Evolutionary conservation across 129 eudicot genomes (phyloP).

Genomic region (Silybum marianum): DNA sequence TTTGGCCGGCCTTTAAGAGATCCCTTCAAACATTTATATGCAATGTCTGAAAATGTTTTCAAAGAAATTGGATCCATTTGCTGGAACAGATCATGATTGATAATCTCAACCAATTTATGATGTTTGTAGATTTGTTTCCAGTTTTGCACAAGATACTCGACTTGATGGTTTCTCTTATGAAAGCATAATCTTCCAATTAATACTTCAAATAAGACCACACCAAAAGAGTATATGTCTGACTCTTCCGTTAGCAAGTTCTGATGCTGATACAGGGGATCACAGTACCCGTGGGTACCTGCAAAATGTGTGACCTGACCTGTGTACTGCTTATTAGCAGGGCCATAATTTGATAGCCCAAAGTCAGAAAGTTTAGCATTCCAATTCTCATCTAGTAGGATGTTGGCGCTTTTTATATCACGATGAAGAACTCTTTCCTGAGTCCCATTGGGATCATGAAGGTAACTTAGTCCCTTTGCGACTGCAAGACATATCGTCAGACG

Average conservation of each 20-base stretch:
- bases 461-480: too few relatives aligned
- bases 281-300: neutral
- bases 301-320: neutral
- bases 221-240: constrained; percentile 2
- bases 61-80: neutral
- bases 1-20: neutral
- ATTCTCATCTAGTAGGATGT: constrained; percentile 20
- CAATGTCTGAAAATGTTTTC: neutral
- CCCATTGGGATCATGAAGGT: too few relatives aligned
- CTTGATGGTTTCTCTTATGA: too few relatives aligned
- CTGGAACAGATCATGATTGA: neutral
- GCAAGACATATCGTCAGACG: too few relatives aligned
- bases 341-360: constrained; percentile 7
- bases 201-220: neutral
- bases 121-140: neutral
- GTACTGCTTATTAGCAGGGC: constrained; percentile 4
- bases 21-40: neutral
- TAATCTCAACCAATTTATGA: neutral
- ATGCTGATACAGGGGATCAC: neutral
- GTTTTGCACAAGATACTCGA: too few relatives aligned
- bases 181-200: too few relatives aligned
- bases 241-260: neutral
- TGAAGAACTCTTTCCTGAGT: neutral
- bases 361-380: constrained; percentile 20
- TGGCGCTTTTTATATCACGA: constrained; percentile 15